These are phyloP conservation scores for Wickerhamiella sorbophila DNA, from an alignment of 805 yeast genomes.

Conservation along the genomic window DNA sequence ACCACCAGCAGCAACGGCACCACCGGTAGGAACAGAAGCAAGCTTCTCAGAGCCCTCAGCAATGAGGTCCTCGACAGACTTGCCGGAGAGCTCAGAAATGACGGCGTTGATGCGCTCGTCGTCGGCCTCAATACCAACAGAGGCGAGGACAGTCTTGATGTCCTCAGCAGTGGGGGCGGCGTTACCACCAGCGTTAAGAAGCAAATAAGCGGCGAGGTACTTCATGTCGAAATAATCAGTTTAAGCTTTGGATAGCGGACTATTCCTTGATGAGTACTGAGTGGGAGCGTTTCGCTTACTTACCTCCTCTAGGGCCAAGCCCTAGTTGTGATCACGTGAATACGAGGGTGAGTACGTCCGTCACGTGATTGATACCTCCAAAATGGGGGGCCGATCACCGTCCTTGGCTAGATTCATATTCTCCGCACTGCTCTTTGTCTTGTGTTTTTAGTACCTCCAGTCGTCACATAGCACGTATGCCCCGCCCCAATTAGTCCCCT, in stretches of 20 bases:
- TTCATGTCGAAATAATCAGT: slow-evolving; percentile 41
- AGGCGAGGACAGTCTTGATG: slow-evolving; percentile 72
- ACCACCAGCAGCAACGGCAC: slow-evolving; percentile 78
- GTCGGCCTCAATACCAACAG: slow-evolving; percentile 95
- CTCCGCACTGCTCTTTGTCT: too few species aligned
- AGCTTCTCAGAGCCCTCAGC: slow-evolving; percentile 93
- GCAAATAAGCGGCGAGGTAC: slow-evolving; percentile 99
- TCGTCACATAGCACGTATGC: too few species aligned
- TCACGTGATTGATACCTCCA: too few species aligned
- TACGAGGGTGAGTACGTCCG: too few species aligned
- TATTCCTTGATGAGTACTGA: slow-evolving; percentile 41
- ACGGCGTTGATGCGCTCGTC: slow-evolving; percentile 71
- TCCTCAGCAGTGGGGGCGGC: slow-evolving; percentile 87
- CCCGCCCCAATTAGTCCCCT: too few species aligned
- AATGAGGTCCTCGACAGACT: slow-evolving; percentile 75
- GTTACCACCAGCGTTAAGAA: slow-evolving; percentile 95
- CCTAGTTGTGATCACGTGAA: slow-evolving; percentile 2
- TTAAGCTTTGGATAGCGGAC: slow-evolving; percentile 43
- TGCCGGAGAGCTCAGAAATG: slow-evolving; percentile 82
- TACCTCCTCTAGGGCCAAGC: neutral
- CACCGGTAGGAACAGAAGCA: slow-evolving; percentile 96
- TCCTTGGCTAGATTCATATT: too few species aligned
- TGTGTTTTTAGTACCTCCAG: too few species aligned
- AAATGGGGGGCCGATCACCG: too few species aligned
- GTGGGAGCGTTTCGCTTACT: neutral